These are phyloP conservation scores for Metschnikowia peoriensis DNA, from an alignment of 805 yeast species.

Conservation along the genomic window DNA sequence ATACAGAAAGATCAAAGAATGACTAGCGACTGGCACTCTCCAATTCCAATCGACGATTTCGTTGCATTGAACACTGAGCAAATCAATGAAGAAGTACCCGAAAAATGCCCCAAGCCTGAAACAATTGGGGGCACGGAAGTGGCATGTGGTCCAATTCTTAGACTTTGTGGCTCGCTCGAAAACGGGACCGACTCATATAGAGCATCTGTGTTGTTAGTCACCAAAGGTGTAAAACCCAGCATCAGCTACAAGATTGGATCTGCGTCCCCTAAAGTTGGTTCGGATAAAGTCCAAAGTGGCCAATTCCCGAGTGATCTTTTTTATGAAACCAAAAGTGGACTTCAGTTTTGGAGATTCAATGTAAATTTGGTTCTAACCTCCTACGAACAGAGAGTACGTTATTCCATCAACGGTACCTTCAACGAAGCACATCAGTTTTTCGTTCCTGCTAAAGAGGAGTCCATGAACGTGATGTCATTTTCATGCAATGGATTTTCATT, in stretches of 20 bases:
- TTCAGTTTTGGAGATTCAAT: conserved; percentile 64
- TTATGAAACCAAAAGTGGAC: conserved; percentile 43
- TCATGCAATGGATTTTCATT: conserved; percentile 92
- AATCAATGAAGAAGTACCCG: conserved; percentile 26
- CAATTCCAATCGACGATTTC: conserved; percentile 31
- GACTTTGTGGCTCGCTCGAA: conserved; percentile 65
- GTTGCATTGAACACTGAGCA: conserved; percentile 25
- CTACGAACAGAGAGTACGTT: conserved; percentile 62
- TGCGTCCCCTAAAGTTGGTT: conserved; percentile 17
- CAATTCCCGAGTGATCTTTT: conserved; percentile 46
- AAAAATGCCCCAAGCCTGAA: conserved; percentile 26
- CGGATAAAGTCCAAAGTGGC: conserved; percentile 29
- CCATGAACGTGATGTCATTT: conserved; percentile 80
- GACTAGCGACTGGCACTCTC: conserved; percentile 20
- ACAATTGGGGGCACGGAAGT: conserved; percentile 40
- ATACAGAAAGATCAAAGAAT: background rate
- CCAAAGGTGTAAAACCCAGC: conserved; percentile 41
- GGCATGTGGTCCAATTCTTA: conserved; percentile 74
- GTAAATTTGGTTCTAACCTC: conserved; percentile 48
- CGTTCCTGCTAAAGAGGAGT: conserved; percentile 59
- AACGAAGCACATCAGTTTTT: conserved; percentile 46
- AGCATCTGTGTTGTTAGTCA: conserved; percentile 67
- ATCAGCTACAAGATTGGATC: conserved; percentile 40
- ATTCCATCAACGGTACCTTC: conserved; percentile 48
- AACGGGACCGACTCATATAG: conserved; percentile 50